Base-by-base conservation (phyloP, 1,139 yeast species). In the Magnusiomyces tetraspermus region DNA sequence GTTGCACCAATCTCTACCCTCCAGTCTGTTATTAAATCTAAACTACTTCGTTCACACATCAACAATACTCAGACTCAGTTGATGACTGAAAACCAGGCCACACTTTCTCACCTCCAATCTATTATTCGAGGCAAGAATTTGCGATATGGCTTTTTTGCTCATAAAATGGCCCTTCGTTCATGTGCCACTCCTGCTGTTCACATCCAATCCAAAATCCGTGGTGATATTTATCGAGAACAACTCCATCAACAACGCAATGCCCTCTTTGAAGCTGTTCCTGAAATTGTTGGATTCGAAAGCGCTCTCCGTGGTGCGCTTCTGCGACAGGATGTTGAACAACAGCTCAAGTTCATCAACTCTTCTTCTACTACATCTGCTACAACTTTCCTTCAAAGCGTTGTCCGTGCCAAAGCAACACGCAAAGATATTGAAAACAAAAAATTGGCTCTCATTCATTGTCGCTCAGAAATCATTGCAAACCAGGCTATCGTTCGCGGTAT, bases 401-500 rank as follows among this genome's bases (percentile, higher is more conserved):
- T 64, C 33, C 59, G 75, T 5, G 74, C 72, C 0, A 52, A 47
- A 23, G 51, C 67, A 3, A 54, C 60, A 0, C 59, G 75, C 37
- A 55, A 57, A 37, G 53, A 55, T 6, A 33, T 58, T 22, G 52
- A 50, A 21, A 41, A 46, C 21, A 48, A 48, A 3, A 54, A 52
- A 33, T 46, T 54, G 8, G 38, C 38, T n/a, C 46, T 54, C 2
- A 52, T 54, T 19, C 21, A 53, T 46, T 49, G 22, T 33, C 51
- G 55, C 2, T 24, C 24, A 26, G 55, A 54, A 65, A 63, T 71
- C 70, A 37, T 61, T 57, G 49, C 73, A 66, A 62, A 73, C 72
- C 71, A 83, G 76, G 48, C 72, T 1, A 59, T 61, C 1, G 65
- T 68, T 57, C 56, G 74, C 6, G 74, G 73, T 2, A 72, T 80